Percentiles rank a stretch among this genome's conserved stretches.
Evolutionary conservation across 2,329 filamentous ascomycete species (phyloP).

Genomic region (Fusarium ambrosium): DNA sequence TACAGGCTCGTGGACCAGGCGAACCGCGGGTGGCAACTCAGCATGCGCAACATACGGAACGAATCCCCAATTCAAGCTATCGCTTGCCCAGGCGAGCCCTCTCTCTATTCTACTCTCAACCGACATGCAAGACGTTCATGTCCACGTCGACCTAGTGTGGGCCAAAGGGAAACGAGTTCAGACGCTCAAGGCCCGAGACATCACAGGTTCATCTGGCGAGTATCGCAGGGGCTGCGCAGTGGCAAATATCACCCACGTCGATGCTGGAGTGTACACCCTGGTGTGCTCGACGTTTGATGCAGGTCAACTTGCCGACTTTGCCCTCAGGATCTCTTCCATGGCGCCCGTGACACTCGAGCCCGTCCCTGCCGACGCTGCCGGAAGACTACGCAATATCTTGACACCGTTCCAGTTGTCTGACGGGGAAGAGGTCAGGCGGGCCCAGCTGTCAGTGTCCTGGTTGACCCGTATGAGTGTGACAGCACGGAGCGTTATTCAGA

Average conservation of each 20-base stretch:
- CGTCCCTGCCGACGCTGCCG: conserved; percentile 81
- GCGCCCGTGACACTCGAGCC: conserved; percentile 67
- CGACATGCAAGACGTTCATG: conserved; percentile 73
- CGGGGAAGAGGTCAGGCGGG: conserved; percentile 57
- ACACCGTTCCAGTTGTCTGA: conserved; percentile 66
- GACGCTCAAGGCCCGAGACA: conserved; percentile 78
- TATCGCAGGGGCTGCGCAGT: conserved; percentile 86
- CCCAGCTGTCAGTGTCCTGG: conserved; percentile 56
- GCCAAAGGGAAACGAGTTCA: conserved; percentile 79
- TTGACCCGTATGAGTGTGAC: conserved; percentile 69
- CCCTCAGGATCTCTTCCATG: conserved; percentile 79
- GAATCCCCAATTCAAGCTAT: conserved; percentile 88
- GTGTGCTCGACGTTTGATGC: conserved; percentile 93
- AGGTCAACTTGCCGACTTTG: conserved; percentile 81
- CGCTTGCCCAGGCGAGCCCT: conserved; percentile 67
- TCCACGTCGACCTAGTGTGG: conserved; percentile 89
- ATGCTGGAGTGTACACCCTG: conserved; percentile 84
- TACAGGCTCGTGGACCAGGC: conserved; percentile 78
- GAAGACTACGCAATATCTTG: conserved; percentile 75
- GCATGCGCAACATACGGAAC: conserved; percentile 80
- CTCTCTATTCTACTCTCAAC: conserved; percentile 83
- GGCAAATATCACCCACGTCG: conserved; percentile 71
- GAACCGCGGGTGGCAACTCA: conserved; percentile 87
- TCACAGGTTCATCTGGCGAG: conserved; percentile 87
- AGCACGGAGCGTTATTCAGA: conserved; percentile 48